phyloP scores from a whole-genome alignment of 2,329 filamentous ascomycete species.

The Exophiala mesophila region DNA sequence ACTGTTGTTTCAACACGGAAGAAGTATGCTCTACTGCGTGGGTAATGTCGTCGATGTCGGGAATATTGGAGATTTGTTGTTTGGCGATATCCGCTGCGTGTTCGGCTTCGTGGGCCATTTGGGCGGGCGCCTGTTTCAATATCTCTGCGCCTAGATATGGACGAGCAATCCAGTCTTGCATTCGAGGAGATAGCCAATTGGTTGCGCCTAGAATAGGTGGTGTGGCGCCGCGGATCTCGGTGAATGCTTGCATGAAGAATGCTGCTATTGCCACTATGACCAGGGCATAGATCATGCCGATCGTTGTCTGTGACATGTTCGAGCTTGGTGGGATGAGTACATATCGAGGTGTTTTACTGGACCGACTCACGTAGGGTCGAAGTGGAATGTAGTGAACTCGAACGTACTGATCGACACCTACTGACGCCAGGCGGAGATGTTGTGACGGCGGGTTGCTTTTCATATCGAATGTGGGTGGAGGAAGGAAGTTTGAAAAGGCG shows the following conservation, averaged over 20 bases:
- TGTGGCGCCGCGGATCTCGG: constrained; percentile 58
- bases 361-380: constrained; percentile 36
- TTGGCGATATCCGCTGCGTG: constrained; percentile 17
- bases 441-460: constrained; percentile 48
- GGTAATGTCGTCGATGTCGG: constrained; percentile 10
- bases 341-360: constrained; percentile 59
- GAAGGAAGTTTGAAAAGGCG: constrained; percentile 47
- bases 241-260: constrained; percentile 54
- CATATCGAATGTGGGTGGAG: constrained; percentile 47
- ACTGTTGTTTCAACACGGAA: constrained; percentile 12
- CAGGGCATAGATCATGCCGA: constrained; percentile 54
- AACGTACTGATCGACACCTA: constrained; percentile 73
- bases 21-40: constrained; percentile 6
- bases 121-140: constrained; percentile 6
- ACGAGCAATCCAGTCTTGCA: constrained; percentile 40
- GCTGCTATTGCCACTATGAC: constrained; percentile 60
- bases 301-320: constrained; percentile 48
- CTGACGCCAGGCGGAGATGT: constrained; percentile 72
- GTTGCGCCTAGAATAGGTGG: constrained; percentile 54
- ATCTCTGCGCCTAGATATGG: constrained; percentile 35
- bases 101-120: constrained; percentile 14
- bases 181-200: constrained; percentile 49
- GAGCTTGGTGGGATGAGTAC: constrained; percentile 60
- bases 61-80: constrained; percentile 7
- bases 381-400: constrained; percentile 76